phyloP scores from a whole-genome alignment of 805 yeast genomes.

The Monosporozyma servazzii region DNA sequence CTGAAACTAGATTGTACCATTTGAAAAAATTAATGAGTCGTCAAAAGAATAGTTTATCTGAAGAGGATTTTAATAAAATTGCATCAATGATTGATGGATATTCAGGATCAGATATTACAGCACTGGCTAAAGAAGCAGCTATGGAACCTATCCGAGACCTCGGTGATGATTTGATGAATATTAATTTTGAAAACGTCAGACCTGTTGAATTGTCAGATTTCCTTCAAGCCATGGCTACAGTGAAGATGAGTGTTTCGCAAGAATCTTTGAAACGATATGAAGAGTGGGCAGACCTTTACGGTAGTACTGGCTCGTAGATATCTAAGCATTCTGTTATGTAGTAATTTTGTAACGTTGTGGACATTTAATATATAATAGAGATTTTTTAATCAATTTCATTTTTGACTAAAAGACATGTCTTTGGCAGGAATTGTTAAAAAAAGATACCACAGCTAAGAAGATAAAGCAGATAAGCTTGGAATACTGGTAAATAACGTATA shows the following conservation, averaged over 20 bases:
- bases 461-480: not conserved
- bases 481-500: not conserved
- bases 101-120: conserved; percentile 91
- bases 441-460: not conserved
- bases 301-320: conserved; percentile 57
- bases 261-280: conserved; percentile 75
- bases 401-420: not conserved
- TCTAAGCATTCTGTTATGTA: not conserved
- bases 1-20: conserved; percentile 70
- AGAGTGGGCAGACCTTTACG: conserved; percentile 81
- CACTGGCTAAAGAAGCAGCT: conserved; percentile 94
- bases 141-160: conserved; percentile 91
- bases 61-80: conserved; percentile 51
- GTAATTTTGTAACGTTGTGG: not conserved
- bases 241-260: conserved; percentile 80
- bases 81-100: conserved; percentile 69
- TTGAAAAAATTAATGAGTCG: conserved; percentile 55
- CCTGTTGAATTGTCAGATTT: conserved; percentile 73
- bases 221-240: conserved; percentile 59
- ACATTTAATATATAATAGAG: not conserved
- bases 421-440: not conserved
- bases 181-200: conserved; percentile 68
- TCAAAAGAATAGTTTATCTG: conserved; percentile 59
- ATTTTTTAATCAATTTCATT: not conserved
- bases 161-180: conserved; percentile 70